Evolutionary conservation across 1,284 basidiomycete genomes (phyloP).

Genomic region (Moniliophthora roreri): DNA sequence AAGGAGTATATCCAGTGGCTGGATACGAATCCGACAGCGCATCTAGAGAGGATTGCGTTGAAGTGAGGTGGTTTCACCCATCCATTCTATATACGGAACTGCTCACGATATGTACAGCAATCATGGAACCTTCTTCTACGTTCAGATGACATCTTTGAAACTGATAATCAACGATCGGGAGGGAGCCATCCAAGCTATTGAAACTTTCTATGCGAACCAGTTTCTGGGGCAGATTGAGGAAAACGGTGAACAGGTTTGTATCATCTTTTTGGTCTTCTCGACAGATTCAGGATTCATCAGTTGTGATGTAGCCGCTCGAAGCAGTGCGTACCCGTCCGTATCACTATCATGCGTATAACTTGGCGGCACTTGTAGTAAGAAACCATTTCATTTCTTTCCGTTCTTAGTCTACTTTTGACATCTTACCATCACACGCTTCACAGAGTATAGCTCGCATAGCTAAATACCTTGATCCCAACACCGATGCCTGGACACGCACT

Average conservation of each 20-base stretch:
- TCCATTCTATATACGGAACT: not conserved
- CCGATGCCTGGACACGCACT: conserved; percentile 48
- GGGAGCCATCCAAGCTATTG: conserved; percentile 39
- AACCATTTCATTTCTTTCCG: conserved; percentile 6
- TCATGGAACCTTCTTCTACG: conserved; percentile 56
- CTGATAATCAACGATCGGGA: conserved; percentile 41
- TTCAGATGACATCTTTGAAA: conserved; percentile 48
- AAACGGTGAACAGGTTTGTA: conserved; percentile 46
- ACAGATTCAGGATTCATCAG: conserved; percentile 4
- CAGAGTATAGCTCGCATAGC: conserved; percentile 58
- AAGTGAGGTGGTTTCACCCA: conserved; percentile 45
- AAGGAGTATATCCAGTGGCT: conserved; percentile 55
- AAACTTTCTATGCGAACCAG: conserved; percentile 41
- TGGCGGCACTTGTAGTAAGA: conserved; percentile 63
- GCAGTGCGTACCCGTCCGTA: conserved; percentile 61
- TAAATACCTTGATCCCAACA: conserved; percentile 39
- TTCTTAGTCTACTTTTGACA: conserved; percentile 13
- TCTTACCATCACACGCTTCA: conserved; percentile 14
- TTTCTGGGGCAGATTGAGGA: conserved; percentile 47
- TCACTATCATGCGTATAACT: conserved; percentile 66
- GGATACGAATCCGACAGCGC: conserved; percentile 48
- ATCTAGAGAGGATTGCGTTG: conserved; percentile 43
- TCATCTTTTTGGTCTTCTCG: not conserved
- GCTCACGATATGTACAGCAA: conserved; percentile 41
- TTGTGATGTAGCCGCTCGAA: conserved; percentile 44